Conservation (phyloP, 2,329 filamentous ascomycete genomes). For the Penicillium sp. region DNA sequence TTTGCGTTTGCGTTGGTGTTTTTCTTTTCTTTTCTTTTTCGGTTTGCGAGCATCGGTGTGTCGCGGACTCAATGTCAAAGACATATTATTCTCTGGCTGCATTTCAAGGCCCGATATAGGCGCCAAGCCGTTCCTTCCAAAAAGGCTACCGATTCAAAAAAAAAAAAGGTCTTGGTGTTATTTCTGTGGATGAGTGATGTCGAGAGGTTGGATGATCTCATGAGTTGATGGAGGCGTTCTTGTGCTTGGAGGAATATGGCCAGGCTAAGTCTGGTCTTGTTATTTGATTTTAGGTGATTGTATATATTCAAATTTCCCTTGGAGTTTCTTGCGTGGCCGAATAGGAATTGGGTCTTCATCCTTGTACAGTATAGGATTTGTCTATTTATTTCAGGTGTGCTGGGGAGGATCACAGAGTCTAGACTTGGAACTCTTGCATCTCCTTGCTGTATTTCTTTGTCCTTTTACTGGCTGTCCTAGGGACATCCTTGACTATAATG, state of each 20-base stretch:
- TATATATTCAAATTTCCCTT: neutral
- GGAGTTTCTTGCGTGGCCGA: neutral
- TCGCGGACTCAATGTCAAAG: neutral
- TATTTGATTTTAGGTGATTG: neutral
- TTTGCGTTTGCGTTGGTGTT: neutral
- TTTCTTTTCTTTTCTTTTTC: neutral
- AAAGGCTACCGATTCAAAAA: neutral
- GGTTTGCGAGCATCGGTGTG: conserved; percentile 11
- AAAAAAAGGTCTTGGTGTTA: neutral
- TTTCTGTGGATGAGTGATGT: neutral
- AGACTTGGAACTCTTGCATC: neutral
- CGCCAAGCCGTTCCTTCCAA: neutral
- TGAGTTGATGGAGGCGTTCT: conserved; percentile 1
- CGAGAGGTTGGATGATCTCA: conserved; percentile 2
- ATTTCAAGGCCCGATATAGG: neutral
- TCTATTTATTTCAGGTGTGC: neutral
- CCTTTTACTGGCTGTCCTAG: neutral
- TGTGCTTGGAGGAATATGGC: neutral
- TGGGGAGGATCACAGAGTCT: neutral
- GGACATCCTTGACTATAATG: neutral
- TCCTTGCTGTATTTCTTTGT: neutral
- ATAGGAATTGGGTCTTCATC: conserved; percentile 1
- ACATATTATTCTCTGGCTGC: neutral
- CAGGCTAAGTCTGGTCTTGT: neutral
- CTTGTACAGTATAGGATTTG: conserved; percentile 5